Evolutionary conservation across 2,329 filamentous ascomycete species (phyloP).

Genomic region (Penicillium oxalicum): DNA sequence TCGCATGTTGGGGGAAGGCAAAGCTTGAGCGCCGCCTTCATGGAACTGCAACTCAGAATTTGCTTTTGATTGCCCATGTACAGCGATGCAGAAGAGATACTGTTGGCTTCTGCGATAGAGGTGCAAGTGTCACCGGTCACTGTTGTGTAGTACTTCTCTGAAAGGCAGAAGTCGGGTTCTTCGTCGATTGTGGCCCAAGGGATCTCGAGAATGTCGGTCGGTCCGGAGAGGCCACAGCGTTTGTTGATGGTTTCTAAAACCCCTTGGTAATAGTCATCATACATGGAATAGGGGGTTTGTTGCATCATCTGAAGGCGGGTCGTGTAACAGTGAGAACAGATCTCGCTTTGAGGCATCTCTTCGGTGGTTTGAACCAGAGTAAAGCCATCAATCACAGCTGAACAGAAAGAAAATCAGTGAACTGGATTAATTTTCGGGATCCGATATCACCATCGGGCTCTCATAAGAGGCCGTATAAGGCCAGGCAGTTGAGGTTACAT

Average conservation of each 20-base stretch:
- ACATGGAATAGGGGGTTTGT: neutral
- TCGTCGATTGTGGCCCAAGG: neutral
- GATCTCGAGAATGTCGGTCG: neutral
- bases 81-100: neutral
- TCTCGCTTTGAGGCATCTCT: neutral
- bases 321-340: neutral
- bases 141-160: neutral
- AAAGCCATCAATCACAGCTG: neutral
- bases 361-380: neutral
- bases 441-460: too few relatives aligned
- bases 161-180: neutral
- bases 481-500: too few relatives aligned
- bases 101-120: neutral
- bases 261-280: neutral
- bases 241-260: neutral
- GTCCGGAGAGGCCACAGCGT: neutral
- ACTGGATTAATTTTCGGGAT: too few relatives aligned
- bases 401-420: too few relatives aligned
- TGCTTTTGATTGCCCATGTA: neutral
- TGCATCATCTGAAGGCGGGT: neutral
- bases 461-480: too few relatives aligned
- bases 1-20: neutral
- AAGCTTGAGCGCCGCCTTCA: neutral
- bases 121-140: neutral
- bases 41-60: neutral